These are phyloP conservation scores for Euphorbia lathyris DNA, from an alignment of 345 rosid genomes.

Conservation along the genomic window DNA sequence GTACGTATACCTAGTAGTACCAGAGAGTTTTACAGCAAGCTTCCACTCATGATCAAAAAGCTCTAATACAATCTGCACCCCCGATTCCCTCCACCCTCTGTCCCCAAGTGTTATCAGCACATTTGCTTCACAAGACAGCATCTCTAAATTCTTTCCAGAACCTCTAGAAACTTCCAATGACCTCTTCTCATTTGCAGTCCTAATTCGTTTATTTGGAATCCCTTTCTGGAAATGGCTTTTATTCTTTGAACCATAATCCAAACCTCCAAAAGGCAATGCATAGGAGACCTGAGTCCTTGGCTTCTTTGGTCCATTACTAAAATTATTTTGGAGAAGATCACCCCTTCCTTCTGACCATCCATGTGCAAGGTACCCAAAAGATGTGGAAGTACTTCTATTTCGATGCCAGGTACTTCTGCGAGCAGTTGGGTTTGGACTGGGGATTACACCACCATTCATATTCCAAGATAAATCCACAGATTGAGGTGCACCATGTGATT, in stretches of 20 bases:
- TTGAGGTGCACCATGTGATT: conserved; percentile 32
- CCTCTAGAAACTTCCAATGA: conserved; percentile 48
- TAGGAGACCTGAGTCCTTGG: conserved; percentile 89
- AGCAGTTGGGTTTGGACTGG: conserved; percentile 84
- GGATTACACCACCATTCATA: conserved; percentile 51
- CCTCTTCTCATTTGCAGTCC: conserved; percentile 70
- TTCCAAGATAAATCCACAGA: conserved; percentile 53
- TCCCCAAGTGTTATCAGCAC: conserved; percentile 67
- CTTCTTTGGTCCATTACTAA: conserved; percentile 84
- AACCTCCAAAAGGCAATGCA: conserved; percentile 64
- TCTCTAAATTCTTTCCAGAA: conserved; percentile 59
- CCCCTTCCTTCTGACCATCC: conserved; percentile 74
- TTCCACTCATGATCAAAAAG: conserved; percentile 85
- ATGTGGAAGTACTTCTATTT: conserved; percentile 52
- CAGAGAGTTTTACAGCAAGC: conserved; percentile 76
- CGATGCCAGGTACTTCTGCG: conserved; percentile 79
- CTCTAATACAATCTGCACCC: conserved; percentile 70
- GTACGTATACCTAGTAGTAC: conserved; percentile 60
- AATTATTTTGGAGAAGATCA: conserved; percentile 53
- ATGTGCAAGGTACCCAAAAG: conserved; percentile 46
- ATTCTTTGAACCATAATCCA: conserved; percentile 52
- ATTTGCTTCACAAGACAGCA: conserved; percentile 70
- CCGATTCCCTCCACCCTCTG: conserved; percentile 88
- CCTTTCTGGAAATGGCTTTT: conserved; percentile 54
- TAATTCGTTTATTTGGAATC: conserved; percentile 65